Evolutionary conservation across 2,329 filamentous ascomycete species (phyloP), one percentile per base, ranked within the genome.

Genomic region (Xenoacremonium recifei): DNA sequence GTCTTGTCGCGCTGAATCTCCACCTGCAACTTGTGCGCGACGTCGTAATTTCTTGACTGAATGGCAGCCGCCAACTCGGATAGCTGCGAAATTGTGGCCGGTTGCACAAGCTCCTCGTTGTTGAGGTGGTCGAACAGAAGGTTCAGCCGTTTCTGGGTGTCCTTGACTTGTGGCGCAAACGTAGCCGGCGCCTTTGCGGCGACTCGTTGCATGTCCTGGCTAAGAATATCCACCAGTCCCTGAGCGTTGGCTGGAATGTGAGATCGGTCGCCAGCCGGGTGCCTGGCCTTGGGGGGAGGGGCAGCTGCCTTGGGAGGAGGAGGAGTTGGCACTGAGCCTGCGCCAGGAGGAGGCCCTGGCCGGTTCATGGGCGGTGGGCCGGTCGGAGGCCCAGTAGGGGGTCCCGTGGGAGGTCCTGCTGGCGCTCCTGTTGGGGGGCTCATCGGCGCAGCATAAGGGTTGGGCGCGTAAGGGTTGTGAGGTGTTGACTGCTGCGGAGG

Each of bases 121-220:
- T 97, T 99, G 35, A 99, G 75, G 65, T 96, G 90, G 61, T 99
- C 92, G 63, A 96, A 97, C n/a, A 99, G 73, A 37, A 96, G 84
- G 57, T 87, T 88, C 45, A 99, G 77, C 20, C 93, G 84, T 70
- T 96, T 96, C 64, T 96, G 89, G 3, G 91, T 93, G 63, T 97
- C 93, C 57, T 89, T 87, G 16, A 99, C 90, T 63, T 97, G 91
- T 12, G 84, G 78, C 49, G 88, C 85, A 70, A 93, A 96, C 13
- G 85, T 84, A n/a, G 85, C 74, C 15, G 93, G 93, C 1, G 93
- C 93, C 54, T 89, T 86, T 21, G 83, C 71, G 45, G 91, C 91
- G 41, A 99, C 87, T 23, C 90, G 87, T 57, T 92, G 84, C 81
- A 97, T 90, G 55, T 97, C 92, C 21, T 79, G 77, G 40, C 74